Base-by-base conservation (phyloP, 192 early-diverging fungal genomes). In the Rhizophagus clarus region DNA sequence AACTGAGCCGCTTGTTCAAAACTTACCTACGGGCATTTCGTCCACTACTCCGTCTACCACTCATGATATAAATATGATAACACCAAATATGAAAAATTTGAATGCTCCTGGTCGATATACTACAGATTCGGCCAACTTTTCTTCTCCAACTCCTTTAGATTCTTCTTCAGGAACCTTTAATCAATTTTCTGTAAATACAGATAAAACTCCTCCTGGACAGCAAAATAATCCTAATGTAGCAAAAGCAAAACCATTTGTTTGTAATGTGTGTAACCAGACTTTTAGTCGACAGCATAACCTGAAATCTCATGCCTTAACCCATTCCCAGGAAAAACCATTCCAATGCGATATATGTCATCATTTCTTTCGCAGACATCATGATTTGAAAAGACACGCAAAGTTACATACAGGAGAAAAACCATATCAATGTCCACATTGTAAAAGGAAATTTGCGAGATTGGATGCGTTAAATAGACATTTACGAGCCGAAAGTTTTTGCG, bases 281-380 rank as follows among this genome's bases (percentile, higher is more conserved):
- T 90, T 90, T 70, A 86, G 84, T 80, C 84, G 88, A 15, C 87
- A 87, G 75, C 89, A 90, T 79, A 88, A 90, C 76, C 83, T 90
- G 56, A 88, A 89, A 64, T 88, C 88, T n/a, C 89, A 90, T 79
- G 87, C 87, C 6, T 79, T 88, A 75, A 88, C 87, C 5, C 89
- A 90, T 77, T 86, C 87, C 28, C 83, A 85, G 4, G 89, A 90
- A 76, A 86, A 87, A 62, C 89, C 89, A 37, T 89, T 85, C 71
- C 72, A 81, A 20, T 90, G 89, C 60, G 29, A 83, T n/a, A 83
- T 83, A 24, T 90, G 89, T 61, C 79, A 81, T 34, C 80, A 87
- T 56, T 84, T 84, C 28, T 90, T 90, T 77, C 63, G 87, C 68
- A 82, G 89, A 2, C 81, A 86, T 12, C 87, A 90, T 77, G 89